Evolutionary conservation across 495 filamentous ascomycete species (phyloP), one percentile per base, ranked within the genome.

Genomic region (Tuber aestivum): DNA sequence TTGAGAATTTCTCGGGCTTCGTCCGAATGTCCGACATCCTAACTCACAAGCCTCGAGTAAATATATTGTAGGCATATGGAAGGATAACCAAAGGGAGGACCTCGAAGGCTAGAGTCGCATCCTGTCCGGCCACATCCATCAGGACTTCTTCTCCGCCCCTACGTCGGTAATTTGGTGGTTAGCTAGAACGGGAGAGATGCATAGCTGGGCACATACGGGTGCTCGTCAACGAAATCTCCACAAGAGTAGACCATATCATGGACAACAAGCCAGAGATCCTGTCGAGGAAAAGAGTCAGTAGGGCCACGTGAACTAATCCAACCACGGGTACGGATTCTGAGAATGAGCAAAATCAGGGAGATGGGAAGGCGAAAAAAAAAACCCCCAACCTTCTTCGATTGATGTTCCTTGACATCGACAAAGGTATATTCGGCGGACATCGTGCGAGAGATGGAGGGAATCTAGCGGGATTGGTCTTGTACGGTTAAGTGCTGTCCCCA

Each of bases 121-220:
- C 95, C 86, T 97, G 94, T 83, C 95, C 95, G 82, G 87, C 95
- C 78, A 98, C 94, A 83, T 99, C 96, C 80, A 98, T 89, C 42
- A 99, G 87, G 80, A 98, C 95, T 88, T 99, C 96, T 86, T 98
- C 96, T 86, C 95, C 95, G 87, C 96, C 96, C 72, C 95, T 99
- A 65, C 40, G 40, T 16, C 48, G 38, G 37, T 41, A 65, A 45
- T 72, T 70, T 21, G 12, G 48, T 50, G 48, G 70, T 70, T 74
- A 75, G 69, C 56, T 44, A 61, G 45, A 42, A 45, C 41, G 21
- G 61, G 61, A 21, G 42, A 1, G 35, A 7, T 40, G 77, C 77
- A 42, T 21, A 68, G 72, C 41, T 48, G 61, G 72, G 75, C 42
- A 94, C 95, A 85, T 93, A 99, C 95, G 96, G 96, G 86, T 99